These are phyloP conservation scores for Drechslerella coelobrocha DNA, from an alignment of 2,329 filamentous ascomycete species.

Conservation along the genomic window DNA sequence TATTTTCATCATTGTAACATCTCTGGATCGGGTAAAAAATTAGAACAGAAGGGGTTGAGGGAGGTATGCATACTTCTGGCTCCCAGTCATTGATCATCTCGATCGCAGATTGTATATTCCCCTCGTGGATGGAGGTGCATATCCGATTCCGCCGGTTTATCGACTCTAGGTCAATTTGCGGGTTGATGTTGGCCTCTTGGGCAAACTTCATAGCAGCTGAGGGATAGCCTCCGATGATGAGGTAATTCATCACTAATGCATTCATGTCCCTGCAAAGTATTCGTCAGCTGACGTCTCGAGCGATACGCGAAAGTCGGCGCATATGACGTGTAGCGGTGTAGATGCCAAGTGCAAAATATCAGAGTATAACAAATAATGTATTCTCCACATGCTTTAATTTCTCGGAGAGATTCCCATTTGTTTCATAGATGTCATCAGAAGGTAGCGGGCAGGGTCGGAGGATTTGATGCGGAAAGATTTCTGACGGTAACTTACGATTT, in stretches of 20 bases:
- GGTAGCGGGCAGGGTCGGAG: slow-evolving; percentile 57
- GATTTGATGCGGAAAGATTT: slow-evolving; percentile 14
- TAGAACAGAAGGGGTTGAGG: slow-evolving; percentile 23
- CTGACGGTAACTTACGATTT: slow-evolving; percentile 75
- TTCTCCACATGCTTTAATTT: slow-evolving; percentile 81
- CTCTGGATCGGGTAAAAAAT: slow-evolving; percentile 10
- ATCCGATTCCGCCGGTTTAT: slow-evolving; percentile 83
- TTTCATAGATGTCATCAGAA: slow-evolving; percentile 81
- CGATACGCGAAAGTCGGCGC: too few relatives aligned
- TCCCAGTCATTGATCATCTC: slow-evolving; percentile 87
- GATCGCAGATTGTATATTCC: slow-evolving; percentile 84
- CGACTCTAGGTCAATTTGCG: slow-evolving; percentile 73
- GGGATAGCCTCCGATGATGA: slow-evolving; percentile 94
- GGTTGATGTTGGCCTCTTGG: slow-evolving; percentile 84
- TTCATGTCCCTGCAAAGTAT: slow-evolving; percentile 80
- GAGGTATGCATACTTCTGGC: slow-evolving; percentile 75
- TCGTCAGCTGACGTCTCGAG: slow-evolving; percentile 56
- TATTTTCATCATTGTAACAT: slow-evolving; percentile 82
- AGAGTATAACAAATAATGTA: slow-evolving; percentile 69
- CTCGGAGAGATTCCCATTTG: slow-evolving; percentile 99
- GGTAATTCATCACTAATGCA: slow-evolving; percentile 91
- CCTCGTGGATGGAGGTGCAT: slow-evolving; percentile 80
- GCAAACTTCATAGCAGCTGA: slow-evolving; percentile 92
- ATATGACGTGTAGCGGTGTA: slow-evolving; percentile 22
- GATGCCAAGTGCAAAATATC: slow-evolving; percentile 60